phyloP scores from a whole-genome alignment of 2,329 filamentous ascomycete genomes.

The Kalmusia sp. region DNA sequence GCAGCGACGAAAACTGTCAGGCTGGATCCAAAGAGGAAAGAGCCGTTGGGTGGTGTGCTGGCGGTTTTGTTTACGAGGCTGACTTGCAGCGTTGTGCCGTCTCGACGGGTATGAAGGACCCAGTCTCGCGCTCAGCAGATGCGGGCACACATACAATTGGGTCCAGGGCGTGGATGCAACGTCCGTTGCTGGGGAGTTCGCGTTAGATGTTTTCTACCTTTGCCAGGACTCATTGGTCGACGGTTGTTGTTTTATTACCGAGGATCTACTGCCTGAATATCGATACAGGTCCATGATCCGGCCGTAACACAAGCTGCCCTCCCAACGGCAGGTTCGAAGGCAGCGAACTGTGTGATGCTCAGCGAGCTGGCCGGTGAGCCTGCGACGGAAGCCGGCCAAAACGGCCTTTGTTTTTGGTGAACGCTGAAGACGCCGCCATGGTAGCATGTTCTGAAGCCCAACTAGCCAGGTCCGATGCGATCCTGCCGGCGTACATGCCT shows the following conservation, averaged over 20 bases:
- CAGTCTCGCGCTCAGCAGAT: background rate
- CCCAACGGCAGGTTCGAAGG: background rate
- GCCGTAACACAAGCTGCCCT: background rate
- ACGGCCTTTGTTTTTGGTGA: background rate
- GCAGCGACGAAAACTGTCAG: constrained; percentile 7
- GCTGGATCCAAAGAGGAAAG: constrained; percentile 10
- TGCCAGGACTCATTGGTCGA: constrained; percentile 17
- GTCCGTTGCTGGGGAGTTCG: constrained; percentile 13
- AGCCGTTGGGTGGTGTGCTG: constrained; percentile 15
- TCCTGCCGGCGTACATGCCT: background rate
- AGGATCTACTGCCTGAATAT: constrained; percentile 27
- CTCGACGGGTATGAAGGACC: background rate
- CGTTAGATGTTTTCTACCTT: constrained; percentile 15
- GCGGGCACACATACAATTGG: background rate
- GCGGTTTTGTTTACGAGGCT: constrained; percentile 20
- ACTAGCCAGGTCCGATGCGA: background rate
- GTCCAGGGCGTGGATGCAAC: constrained; percentile 11
- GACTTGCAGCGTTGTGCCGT: constrained; percentile 16
- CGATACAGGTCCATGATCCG: background rate
- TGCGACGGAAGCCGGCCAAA: too few relatives aligned
- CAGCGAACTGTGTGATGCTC: too few relatives aligned
- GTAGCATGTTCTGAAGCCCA: background rate
- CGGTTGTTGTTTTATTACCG: constrained; percentile 15
- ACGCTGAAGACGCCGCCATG: background rate
- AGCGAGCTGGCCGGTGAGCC: too few relatives aligned